These are phyloP conservation scores for Lolium rigidum DNA, from an alignment of 176 grass and related monocot genomes.

Conservation along the genomic window DNA sequence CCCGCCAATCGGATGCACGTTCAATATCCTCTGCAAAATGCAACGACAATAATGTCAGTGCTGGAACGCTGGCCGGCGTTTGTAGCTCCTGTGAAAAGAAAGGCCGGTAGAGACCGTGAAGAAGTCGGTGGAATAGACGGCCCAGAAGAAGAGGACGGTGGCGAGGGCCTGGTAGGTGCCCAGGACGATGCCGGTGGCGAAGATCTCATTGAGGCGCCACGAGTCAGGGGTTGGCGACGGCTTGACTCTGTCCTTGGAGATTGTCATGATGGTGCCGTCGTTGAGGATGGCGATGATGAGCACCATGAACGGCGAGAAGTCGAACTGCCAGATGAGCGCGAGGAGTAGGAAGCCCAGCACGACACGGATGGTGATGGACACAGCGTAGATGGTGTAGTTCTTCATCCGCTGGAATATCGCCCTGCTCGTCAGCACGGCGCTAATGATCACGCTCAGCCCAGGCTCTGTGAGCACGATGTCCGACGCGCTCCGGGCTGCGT, in stretches of 20 bases:
- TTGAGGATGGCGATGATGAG: slow-evolving; percentile 95
- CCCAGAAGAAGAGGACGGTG: slow-evolving; percentile 81
- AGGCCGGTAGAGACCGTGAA: slow-evolving; percentile 59
- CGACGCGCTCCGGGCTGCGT: slow-evolving; percentile 72
- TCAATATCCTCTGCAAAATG: slow-evolving; percentile 44
- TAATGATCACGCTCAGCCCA: slow-evolving; percentile 82
- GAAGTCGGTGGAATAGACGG: slow-evolving; percentile 53
- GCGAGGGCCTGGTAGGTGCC: slow-evolving; percentile 86
- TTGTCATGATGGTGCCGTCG: slow-evolving; percentile 97
- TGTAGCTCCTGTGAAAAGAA: background rate
- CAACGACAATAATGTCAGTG: background rate
- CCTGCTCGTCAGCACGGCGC: slow-evolving; percentile 75
- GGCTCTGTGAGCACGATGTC: slow-evolving; percentile 94
- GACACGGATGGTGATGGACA: slow-evolving; percentile 90
- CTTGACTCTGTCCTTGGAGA: slow-evolving; percentile 89
- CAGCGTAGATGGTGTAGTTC: slow-evolving; percentile 97
- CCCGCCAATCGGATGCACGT: slow-evolving; percentile 52
- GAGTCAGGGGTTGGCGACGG: slow-evolving; percentile 70
- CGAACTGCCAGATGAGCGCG: slow-evolving; percentile 80
- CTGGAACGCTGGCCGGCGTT: background rate
- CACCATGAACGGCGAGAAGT: slow-evolving; percentile 91
- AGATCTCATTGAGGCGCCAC: slow-evolving; percentile 83
- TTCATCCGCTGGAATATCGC: slow-evolving; percentile 94
- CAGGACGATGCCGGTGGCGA: slow-evolving; percentile 83
- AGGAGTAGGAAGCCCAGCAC: slow-evolving; percentile 86